phyloP scores from a whole-genome alignment of 441 rosid genomes.

The Gossypium schwendimanii region DNA sequence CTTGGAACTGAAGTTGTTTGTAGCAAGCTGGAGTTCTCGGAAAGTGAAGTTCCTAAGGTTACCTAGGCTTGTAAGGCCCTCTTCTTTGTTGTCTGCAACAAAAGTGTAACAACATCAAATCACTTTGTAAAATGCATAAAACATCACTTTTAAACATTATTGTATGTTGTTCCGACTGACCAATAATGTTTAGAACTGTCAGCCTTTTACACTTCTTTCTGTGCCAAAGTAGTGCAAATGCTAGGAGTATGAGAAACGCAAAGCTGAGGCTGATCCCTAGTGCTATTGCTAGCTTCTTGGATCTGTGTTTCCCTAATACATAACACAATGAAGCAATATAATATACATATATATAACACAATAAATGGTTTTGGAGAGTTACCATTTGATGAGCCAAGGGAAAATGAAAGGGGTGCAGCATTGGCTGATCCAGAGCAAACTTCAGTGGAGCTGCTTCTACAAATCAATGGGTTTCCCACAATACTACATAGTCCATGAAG shows the following conservation, averaged over 20 bases:
- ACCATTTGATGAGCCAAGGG: conserved; percentile 51
- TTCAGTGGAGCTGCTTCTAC: conserved; percentile 44
- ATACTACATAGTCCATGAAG: conserved; percentile 41
- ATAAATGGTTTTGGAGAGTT: not conserved
- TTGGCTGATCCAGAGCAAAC: conserved; percentile 56
- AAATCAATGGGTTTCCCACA: conserved; percentile 70
- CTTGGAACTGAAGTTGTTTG: conserved; percentile 70
- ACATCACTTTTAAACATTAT: not conserved
- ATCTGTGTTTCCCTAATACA: conserved; percentile 37
- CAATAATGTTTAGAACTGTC: conserved; percentile 35
- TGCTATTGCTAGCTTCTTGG: conserved; percentile 57
- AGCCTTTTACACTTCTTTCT: conserved; percentile 37
- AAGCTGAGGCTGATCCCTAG: conserved; percentile 62
- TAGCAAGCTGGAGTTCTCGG: conserved; percentile 72
- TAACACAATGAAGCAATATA: not conserved
- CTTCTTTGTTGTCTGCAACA: conserved; percentile 60
- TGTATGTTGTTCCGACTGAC: conserved; percentile 27
- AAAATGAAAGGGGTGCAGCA: conserved; percentile 39
- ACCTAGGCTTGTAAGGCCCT: conserved; percentile 53
- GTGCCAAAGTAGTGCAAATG: conserved; percentile 45
- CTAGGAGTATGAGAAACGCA: conserved; percentile 38
- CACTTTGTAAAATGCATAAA: not conserved
- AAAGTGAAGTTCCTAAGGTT: conserved; percentile 71
- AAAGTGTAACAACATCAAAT: conserved; percentile 1
- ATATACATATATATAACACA: not conserved